Evolutionary conservation across 1,284 basidiomycete species (phyloP), one percentile per base, ranked within the genome.

Genomic region (Rhodotorula sp.): DNA sequence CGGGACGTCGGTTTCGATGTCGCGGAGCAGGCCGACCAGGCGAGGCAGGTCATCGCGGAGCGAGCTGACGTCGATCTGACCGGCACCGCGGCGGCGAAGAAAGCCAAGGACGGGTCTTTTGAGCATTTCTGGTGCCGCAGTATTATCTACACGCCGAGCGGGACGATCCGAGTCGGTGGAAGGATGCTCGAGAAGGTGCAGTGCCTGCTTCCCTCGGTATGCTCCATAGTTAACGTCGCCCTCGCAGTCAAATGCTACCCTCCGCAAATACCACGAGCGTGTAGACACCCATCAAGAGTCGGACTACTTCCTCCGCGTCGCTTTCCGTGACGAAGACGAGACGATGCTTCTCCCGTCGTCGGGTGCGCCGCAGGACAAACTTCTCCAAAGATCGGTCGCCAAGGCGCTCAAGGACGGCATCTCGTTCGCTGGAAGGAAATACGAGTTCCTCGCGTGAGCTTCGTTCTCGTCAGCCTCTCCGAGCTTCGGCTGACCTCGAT

Each of bases 291-390:
- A 58, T 27, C n/a, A 51, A 27, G 64, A 66, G 44, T 22, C 24
- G 20, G 58, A 60, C 46, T 77, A 84, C 67, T 91, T 91, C 77
- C 77, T 92, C 39, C 86, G 90, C 22, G 89, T 91, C 29, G 86
- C 89, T 71, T 90, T 91, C 76, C 84, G 86, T 15, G 90, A 91
- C 61, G 90, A 92, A 80, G 88, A 90, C 77, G 67, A 39, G 5
- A 47, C 19, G 20, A 47, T 13, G 19, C 54, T 56, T 24, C 34
- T 22, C 1, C 24, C 27, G 4, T 32, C 39, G 34, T 27, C 34
- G 34, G 54, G 22, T 13, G 30, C 60, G 44, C n/a, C 24, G 8
- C 27, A 27, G 13, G 47, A 48, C 34, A 27, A 49, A 4, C 62
- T 69, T 5, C 29, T 69, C 49, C 59, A 69, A 20, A 59, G 48